Percentiles rank a stretch among this genome's conserved stretches.
Conservation (phyloP, 768 basidiomycete genomes). For the Auricularia heimuer region DNA sequence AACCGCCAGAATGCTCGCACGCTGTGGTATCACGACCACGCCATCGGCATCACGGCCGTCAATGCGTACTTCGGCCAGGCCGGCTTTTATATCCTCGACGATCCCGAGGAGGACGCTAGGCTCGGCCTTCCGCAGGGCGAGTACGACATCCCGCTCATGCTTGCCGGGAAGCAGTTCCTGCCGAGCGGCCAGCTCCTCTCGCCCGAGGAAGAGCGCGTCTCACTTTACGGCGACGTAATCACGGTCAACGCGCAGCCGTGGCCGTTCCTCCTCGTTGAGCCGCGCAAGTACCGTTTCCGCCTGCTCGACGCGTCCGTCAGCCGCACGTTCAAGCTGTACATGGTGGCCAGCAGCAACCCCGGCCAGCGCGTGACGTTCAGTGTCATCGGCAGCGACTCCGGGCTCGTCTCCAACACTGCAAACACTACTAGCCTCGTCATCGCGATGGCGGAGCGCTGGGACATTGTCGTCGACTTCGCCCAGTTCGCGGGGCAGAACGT, state of each 20-base stretch:
- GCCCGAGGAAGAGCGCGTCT: neutral
- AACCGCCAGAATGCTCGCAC: neutral
- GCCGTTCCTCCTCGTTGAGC: neutral
- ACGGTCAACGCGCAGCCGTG: conserved; percentile 1
- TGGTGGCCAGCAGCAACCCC: neutral
- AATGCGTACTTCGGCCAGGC: neutral
- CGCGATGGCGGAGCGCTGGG: conserved; percentile 1
- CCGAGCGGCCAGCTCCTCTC: conserved; percentile 1
- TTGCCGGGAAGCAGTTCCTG: neutral
- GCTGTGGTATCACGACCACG: conserved; percentile 1
- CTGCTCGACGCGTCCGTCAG: conserved; percentile 1
- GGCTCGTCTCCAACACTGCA: neutral
- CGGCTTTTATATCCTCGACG: conserved; percentile 1
- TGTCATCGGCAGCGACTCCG: neutral
- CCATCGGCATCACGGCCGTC: neutral
- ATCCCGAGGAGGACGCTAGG: neutral
- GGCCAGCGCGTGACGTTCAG: neutral
- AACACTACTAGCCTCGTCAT: neutral
- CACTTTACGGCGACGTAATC: conserved; percentile 1
- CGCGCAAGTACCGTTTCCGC: conserved; percentile 2
- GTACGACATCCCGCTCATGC: neutral
- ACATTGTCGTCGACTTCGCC: conserved; percentile 1
- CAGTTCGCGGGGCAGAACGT: neutral
- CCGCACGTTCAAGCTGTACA: neutral
- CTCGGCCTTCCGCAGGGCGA: neutral